These are phyloP conservation scores for Aegilops tauschii DNA, from an alignment of 176 grass and related monocot species.

Conservation along the genomic window DNA sequence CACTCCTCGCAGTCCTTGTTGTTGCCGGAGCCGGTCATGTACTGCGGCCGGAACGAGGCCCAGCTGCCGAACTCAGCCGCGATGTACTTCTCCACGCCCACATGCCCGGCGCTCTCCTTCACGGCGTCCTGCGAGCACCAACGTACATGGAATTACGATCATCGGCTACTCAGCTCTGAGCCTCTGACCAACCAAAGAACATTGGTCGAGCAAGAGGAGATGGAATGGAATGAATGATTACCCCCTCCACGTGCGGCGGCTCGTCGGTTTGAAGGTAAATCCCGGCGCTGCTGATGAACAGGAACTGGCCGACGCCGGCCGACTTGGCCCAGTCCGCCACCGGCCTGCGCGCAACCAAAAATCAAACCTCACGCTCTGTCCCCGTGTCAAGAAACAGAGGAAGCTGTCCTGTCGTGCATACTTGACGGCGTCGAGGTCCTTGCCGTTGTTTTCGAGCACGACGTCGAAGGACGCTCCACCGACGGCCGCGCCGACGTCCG, in stretches of 20 bases:
- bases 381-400: not conserved
- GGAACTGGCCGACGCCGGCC: constrained; percentile 63
- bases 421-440: constrained; percentile 92
- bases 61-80: constrained; percentile 67
- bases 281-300: constrained; percentile 88
- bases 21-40: constrained; percentile 98
- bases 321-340: constrained; percentile 87
- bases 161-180: not conserved
- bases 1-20: constrained; percentile 99
- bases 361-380: too few species aligned
- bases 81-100: constrained; percentile 80
- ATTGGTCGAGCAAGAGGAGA: too few species aligned
- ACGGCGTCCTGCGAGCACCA: constrained; percentile 51
- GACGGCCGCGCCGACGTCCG: constrained; percentile 48
- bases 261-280: constrained; percentile 72
- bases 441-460: constrained; percentile 93
- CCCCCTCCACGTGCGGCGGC: constrained; percentile 86
- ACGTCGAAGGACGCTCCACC: constrained; percentile 57
- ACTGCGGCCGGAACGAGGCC: constrained; percentile 82
- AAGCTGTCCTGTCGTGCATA: not conserved
- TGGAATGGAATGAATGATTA: not conserved
- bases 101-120: constrained; percentile 82
- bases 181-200: too few species aligned
- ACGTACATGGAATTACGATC: not conserved
- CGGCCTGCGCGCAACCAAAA: constrained; percentile 39